Conservation (phyloP, 2,329 filamentous ascomycete species). For the Fusarium anguioides region DNA sequence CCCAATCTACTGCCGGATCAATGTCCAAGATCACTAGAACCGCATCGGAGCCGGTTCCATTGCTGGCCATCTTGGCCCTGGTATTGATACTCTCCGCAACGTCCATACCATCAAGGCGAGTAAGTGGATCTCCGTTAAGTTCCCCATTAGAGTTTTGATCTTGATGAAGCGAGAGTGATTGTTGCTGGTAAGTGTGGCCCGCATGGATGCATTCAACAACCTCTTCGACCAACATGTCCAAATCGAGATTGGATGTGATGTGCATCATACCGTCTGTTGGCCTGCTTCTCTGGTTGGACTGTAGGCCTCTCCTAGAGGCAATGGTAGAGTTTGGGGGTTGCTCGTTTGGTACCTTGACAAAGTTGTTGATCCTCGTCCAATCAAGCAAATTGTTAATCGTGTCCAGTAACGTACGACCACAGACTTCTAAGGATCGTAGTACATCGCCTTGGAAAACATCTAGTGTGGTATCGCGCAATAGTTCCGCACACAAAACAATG, state of each 20-base stretch:
- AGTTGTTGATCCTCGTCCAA: constrained; percentile 65
- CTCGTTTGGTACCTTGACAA: constrained; percentile 21
- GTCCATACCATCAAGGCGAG: constrained; percentile 27
- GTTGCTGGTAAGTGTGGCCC: constrained; percentile 46
- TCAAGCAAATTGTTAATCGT: constrained; percentile 65
- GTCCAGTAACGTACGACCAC: constrained; percentile 62
- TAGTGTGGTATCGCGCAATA: constrained; percentile 62
- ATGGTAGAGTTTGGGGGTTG: neutral
- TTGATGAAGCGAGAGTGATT: constrained; percentile 23
- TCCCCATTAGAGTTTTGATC: neutral
- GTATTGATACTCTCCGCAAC: constrained; percentile 4
- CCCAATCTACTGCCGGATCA: constrained; percentile 60
- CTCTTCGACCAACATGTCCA: constrained; percentile 58
- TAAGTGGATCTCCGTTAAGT: neutral
- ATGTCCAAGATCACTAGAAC: constrained; percentile 51
- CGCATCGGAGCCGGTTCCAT: neutral
- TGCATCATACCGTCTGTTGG: constrained; percentile 30
- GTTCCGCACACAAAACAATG: constrained; percentile 64
- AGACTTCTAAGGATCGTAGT: constrained; percentile 61
- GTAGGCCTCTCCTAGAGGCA: neutral
- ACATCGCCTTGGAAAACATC: constrained; percentile 60
- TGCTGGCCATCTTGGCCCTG: neutral
- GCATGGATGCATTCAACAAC: constrained; percentile 60
- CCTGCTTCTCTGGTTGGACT: neutral
- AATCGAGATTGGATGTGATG: constrained; percentile 27